phyloP scores from a whole-genome alignment of 805 yeast species.

The Trichomonascus vanleenenianus region DNA sequence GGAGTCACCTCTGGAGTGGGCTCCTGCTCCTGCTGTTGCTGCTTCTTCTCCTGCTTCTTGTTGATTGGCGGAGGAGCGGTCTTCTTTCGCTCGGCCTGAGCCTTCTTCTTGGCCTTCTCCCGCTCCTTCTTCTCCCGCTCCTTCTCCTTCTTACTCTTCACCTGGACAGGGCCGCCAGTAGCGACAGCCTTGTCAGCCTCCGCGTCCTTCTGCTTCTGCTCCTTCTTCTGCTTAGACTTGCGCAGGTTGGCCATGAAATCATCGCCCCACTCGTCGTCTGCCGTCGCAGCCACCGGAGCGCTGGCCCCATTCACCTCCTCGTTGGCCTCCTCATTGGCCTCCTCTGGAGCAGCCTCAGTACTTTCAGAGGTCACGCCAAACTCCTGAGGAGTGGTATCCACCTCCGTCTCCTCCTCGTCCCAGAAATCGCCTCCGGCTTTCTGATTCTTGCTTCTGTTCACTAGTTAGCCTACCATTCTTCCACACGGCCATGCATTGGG shows the following conservation, averaged over 20 bases:
- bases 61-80: slow-evolving; percentile 50
- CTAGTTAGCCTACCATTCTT: not conserved
- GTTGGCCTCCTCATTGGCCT: too few relatives aligned
- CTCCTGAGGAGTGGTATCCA: slow-evolving; percentile 45
- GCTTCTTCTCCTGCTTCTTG: slow-evolving; percentile 48
- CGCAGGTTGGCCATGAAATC: slow-evolving; percentile 82
- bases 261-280: slow-evolving; percentile 35
- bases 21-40: slow-evolving; percentile 21
- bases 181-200: slow-evolving; percentile 25
- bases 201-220: slow-evolving; percentile 50
- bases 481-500: not conserved
- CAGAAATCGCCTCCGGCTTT: slow-evolving; percentile 66
- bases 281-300: slow-evolving; percentile 20
- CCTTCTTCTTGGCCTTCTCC: slow-evolving; percentile 80
- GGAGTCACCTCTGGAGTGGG: slow-evolving; percentile 31
- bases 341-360: slow-evolving; percentile 29
- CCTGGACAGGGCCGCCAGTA: slow-evolving; percentile 49
- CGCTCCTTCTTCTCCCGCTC: slow-evolving; percentile 76
- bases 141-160: slow-evolving; percentile 90
- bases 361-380: slow-evolving; percentile 31
- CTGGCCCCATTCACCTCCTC: too few relatives aligned
- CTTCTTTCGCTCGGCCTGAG: slow-evolving; percentile 79
- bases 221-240: slow-evolving; percentile 70
- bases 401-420: slow-evolving; percentile 67
- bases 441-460: slow-evolving; percentile 39